phyloP scores from a whole-genome alignment of 2,329 filamentous ascomycete species.

The Ophiocordyceps unilateralis region DNA sequence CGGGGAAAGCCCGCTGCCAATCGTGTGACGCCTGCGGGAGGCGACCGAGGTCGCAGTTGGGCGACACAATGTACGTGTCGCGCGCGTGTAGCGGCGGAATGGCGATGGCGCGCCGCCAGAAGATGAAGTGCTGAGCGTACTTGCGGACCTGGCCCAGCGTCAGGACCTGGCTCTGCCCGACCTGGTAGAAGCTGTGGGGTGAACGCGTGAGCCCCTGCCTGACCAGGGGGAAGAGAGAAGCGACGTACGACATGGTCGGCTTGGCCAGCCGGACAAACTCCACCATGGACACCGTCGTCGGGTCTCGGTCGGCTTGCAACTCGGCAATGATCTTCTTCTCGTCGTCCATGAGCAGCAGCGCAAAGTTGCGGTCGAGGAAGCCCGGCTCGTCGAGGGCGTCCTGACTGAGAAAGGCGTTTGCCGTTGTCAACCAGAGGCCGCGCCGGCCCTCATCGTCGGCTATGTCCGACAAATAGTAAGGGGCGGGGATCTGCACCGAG shows the following conservation, averaged over 20 bases:
- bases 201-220: background rate
- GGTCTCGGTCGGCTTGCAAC: conserved; percentile 60
- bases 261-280: conserved; percentile 66
- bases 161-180: conserved; percentile 54
- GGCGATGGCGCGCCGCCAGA: conserved; percentile 84
- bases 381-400: conserved; percentile 49
- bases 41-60: conserved; percentile 64
- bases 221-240: background rate
- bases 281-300: conserved; percentile 59
- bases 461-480: conserved; percentile 56
- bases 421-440: conserved; percentile 75
- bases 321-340: conserved; percentile 57
- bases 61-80: conserved; percentile 82
- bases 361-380: conserved; percentile 71
- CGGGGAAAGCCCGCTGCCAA: conserved; percentile 67
- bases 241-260: conserved; percentile 42
- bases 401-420: conserved; percentile 55
- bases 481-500: conserved; percentile 47
- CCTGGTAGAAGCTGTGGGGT: conserved; percentile 39
- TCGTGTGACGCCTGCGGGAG: conserved; percentile 51
- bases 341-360: conserved; percentile 68
- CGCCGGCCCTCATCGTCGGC: conserved; percentile 40
- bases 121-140: conserved; percentile 83
- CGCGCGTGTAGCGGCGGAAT: conserved; percentile 80
- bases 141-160: conserved; percentile 67